Percentiles rank a stretch among this genome's conserved stretches.
These are phyloP conservation scores for Candida tibetensis DNA, from an alignment of 805 yeast genomes.

Conservation along the genomic window DNA sequence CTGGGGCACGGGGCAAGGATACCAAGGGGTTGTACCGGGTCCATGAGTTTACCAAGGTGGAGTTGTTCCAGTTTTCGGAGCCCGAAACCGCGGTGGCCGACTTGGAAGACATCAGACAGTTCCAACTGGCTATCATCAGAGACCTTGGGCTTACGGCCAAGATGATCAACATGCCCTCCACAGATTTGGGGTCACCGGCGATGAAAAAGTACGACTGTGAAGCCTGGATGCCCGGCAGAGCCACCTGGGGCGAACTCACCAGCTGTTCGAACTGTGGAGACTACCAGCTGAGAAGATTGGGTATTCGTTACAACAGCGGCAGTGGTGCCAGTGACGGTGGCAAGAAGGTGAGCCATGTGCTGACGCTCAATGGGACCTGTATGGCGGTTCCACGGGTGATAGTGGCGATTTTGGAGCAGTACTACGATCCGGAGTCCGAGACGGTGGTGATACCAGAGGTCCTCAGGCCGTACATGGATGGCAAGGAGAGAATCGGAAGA, in stretches of 20 bases:
- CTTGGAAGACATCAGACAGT: constrained; percentile 55
- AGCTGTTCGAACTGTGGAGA: constrained; percentile 92
- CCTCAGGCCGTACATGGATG: constrained; percentile 72
- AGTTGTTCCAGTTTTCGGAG: constrained; percentile 71
- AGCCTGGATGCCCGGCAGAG: constrained; percentile 98
- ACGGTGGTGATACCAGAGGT: constrained; percentile 64
- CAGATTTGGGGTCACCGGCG: constrained; percentile 94
- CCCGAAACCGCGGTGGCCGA: constrained; percentile 45
- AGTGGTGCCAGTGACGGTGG: constrained; percentile 27
- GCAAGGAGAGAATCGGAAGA: constrained; percentile 33
- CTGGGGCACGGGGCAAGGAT: constrained; percentile 93
- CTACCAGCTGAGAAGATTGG: constrained; percentile 81
- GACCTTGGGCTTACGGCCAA: constrained; percentile 78
- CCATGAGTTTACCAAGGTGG: constrained; percentile 95
- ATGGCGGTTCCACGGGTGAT: constrained; percentile 92
- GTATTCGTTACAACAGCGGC: constrained; percentile 59
- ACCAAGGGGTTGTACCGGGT: constrained; percentile 91
- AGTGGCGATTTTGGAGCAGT: constrained; percentile 85
- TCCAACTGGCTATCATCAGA: constrained; percentile 63
- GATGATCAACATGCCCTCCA: constrained; percentile 82
- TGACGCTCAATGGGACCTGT: constrained; percentile 93
- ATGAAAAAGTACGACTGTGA: constrained; percentile 89
- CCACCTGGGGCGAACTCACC: constrained; percentile 87
- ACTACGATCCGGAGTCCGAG: constrained; percentile 58
- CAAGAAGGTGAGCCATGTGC: constrained; percentile 50